These are phyloP conservation scores for Aotearoamyces nothofagi DNA, from an alignment of 2,329 filamentous ascomycete species.

Conservation along the genomic window DNA sequence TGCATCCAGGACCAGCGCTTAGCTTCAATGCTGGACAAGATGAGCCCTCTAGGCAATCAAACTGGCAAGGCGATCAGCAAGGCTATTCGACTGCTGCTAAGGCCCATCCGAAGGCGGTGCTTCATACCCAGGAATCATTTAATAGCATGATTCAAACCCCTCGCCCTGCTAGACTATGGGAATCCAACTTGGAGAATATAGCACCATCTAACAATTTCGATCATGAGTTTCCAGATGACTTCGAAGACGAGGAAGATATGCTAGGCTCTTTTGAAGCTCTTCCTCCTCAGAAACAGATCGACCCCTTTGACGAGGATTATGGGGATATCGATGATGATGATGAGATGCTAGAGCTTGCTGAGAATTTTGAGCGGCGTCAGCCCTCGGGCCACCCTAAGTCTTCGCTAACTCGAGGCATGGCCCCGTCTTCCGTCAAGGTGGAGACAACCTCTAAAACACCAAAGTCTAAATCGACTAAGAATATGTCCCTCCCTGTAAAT, in stretches of 20 bases:
- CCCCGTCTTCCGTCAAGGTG: too few species aligned
- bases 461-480: slow-evolving; percentile 6
- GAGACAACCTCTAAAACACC: slow-evolving; percentile 6
- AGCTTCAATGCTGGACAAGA: too few species aligned
- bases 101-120: too few species aligned
- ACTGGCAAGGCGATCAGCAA: too few species aligned
- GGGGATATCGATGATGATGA: slow-evolving; percentile 17
- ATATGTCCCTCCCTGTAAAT: slow-evolving; percentile 18
- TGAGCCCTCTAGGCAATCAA: too few species aligned
- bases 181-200: too few species aligned
- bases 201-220: slow-evolving; percentile 12
- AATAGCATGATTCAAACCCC: too few species aligned
- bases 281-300: not conserved
- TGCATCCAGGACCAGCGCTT: slow-evolving; percentile 2
- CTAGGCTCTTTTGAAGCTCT: too few species aligned
- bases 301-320: slow-evolving; percentile 5
- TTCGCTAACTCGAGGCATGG: too few species aligned
- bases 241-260: slow-evolving; percentile 12
- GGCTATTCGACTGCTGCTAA: too few species aligned
- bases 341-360: slow-evolving; percentile 25
- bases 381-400: slow-evolving; percentile 5
- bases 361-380: slow-evolving; percentile 24
- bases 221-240: slow-evolving; percentile 11
- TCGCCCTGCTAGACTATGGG: too few species aligned
- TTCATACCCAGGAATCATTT: not conserved